phyloP scores from a whole-genome alignment of 345 rosid genomes.

The Euphorbia peplus region DNA sequence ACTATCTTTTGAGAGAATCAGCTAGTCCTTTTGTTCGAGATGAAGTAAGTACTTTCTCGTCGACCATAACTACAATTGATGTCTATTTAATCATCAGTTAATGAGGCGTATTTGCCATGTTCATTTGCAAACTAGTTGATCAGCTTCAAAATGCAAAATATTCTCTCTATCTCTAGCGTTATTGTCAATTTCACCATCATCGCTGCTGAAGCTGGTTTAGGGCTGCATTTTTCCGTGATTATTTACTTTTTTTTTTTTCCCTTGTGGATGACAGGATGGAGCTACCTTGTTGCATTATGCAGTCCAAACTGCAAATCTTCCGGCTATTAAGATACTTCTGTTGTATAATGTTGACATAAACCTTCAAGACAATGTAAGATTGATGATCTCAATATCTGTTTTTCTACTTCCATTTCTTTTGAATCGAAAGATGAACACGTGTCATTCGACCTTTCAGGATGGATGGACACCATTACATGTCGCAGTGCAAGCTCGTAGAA shows the following conservation, averaged over 20 bases:
- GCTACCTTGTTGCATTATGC: slow-evolving; percentile 94
- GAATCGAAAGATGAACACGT: not conserved
- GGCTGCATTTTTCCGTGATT: not conserved
- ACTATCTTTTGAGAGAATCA: slow-evolving; percentile 86
- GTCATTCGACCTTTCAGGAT: slow-evolving; percentile 44
- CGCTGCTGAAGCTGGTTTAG: not conserved
- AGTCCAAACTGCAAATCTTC: slow-evolving; percentile 72
- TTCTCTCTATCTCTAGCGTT: not conserved
- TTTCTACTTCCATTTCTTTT: not conserved
- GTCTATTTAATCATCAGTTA: too few species aligned
- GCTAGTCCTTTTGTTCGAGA: slow-evolving; percentile 80
- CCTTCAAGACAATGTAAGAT: slow-evolving; percentile 72
- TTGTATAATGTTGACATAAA: slow-evolving; percentile 78
- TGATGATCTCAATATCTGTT: slow-evolving; percentile 6
- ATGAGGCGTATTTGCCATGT: too few species aligned
- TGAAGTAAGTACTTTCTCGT: slow-evolving; percentile 42
- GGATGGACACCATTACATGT: slow-evolving; percentile 98
- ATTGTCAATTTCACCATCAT: not conserved
- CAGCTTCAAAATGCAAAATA: not conserved
- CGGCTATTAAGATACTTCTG: slow-evolving; percentile 71
- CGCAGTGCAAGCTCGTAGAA: slow-evolving; percentile 80
- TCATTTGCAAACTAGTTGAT: not conserved
- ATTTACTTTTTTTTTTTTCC: not conserved
- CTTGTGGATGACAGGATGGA: slow-evolving; percentile 56
- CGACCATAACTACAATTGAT: not conserved